Conservation (phyloP, 164 flowering plant genomes). For the Litsea cubeba region DNA sequence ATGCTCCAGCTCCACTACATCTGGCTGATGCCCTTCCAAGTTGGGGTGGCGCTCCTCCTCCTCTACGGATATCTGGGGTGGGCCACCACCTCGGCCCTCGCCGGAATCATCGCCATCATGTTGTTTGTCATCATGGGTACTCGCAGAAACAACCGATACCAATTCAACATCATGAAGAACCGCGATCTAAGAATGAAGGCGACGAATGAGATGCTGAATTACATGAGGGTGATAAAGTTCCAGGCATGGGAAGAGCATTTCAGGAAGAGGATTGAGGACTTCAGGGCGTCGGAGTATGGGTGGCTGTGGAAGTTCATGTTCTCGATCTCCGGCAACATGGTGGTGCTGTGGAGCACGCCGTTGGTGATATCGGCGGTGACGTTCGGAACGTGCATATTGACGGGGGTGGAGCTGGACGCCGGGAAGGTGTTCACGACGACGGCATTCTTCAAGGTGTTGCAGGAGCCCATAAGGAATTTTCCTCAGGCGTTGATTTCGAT, state of each 20-base stretch:
- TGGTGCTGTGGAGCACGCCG: conserved; percentile 82
- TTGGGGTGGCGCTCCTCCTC: conserved; percentile 55
- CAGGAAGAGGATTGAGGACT: conserved; percentile 48
- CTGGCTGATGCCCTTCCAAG: conserved; percentile 86
- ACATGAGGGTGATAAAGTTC: conserved; percentile 91
- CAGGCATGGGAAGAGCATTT: conserved; percentile 98
- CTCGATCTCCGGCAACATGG: conserved; percentile 55
- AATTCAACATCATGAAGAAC: conserved; percentile 57
- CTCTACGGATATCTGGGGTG: conserved; percentile 58
- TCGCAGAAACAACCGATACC: conserved; percentile 49
- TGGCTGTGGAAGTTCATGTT: conserved; percentile 79
- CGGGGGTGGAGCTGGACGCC: conserved; percentile 10
- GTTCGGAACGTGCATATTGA: conserved; percentile 15
- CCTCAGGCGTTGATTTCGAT: conserved; percentile 82
- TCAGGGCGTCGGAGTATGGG: conserved; percentile 59
- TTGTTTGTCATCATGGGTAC: conserved; percentile 53
- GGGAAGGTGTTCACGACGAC: conserved; percentile 66
- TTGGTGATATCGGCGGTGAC: conserved; percentile 55
- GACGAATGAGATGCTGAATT: conserved; percentile 80
- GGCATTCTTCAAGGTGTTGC: conserved; percentile 67
- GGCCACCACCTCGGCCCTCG: conserved; percentile 39
- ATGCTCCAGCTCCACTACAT: conserved; percentile 71
- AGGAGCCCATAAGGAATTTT: conserved; percentile 83
- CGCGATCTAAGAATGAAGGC: conserved; percentile 86
- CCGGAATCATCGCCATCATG: conserved; percentile 44